These are phyloP conservation scores for Typha latifolia DNA, from an alignment of 176 grass and related monocot genomes.

Conservation along the genomic window DNA sequence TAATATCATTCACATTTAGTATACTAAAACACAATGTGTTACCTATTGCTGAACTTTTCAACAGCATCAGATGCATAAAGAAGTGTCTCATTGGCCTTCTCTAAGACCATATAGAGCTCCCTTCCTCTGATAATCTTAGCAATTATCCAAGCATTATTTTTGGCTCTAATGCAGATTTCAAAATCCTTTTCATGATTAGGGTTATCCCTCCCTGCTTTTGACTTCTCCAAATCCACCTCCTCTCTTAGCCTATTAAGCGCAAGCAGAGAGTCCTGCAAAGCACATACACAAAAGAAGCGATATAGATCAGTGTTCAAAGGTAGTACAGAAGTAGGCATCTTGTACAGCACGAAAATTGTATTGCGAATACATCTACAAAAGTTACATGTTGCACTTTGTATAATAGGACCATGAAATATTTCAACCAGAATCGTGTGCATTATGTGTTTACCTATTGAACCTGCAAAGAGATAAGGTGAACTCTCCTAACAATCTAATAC, in stretches of 20 bases:
- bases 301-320: constrained; percentile 9
- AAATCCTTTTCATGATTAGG: constrained; percentile 58
- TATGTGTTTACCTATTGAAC: too few relatives aligned
- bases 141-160: constrained; percentile 91
- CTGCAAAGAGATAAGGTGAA: too few relatives aligned
- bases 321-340: neutral
- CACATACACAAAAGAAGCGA: neutral
- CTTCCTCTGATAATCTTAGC: constrained; percentile 66
- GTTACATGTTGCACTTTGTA: neutral
- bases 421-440: too few relatives aligned
- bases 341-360: neutral
- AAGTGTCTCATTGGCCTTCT: constrained; percentile 88
- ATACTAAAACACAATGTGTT: neutral
- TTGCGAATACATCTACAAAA: neutral
- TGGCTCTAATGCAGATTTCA: constrained; percentile 69
- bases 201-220: constrained; percentile 50
- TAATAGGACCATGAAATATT: neutral
- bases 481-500: too few relatives aligned
- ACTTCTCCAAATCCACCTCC: constrained; percentile 74
- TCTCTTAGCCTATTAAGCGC: constrained; percentile 75
- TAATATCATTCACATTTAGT: neutral
- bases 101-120: constrained; percentile 86
- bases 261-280: constrained; percentile 64
- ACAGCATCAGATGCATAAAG: constrained; percentile 80
- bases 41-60: constrained; percentile 99